Base-by-base conservation (phyloP, 163 green algal species). In the Scenedesmus sp. region DNA sequence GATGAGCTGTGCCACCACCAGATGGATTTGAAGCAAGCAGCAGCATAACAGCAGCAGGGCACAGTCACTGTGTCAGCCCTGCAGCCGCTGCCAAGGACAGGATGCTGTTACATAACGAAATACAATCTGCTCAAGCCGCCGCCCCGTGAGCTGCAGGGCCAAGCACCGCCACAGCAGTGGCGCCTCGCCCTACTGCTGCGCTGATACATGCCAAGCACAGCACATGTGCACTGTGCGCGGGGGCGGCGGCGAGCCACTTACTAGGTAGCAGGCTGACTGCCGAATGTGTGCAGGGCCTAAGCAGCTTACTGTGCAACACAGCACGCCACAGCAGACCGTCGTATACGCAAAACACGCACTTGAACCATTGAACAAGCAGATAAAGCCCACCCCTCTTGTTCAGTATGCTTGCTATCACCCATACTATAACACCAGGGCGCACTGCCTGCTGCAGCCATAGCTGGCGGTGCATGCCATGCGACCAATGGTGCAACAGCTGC, bases 91-190 rank as follows among this genome's bases (percentile, higher is more conserved):
- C 23, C 70, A 79, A 5, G 12, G 70, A 79, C 16, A 23, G 13
- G 23, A 52, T 79, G 70, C 70, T 13, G 20, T 52, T 52, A 79
- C 52, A 79, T 79, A 15, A 79, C 23, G 13, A 6, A 52, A 52
- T 34, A 79, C 23, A 79, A 79, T 52, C 70, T 23, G 70, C 70
- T 79, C 70, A 79, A 79, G 70, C 70, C 70, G 70, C 70, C 70
- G 70, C 70, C 70, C 70, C 70, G 23, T 79, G 6, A 23, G 70
- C 70, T 79, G 70, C 70, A 79, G 23, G 70, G 70, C 70, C 70
- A 52, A 46, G 23, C 70, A 79, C 70, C 20, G 70, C 70, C 23
- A 15, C 70, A 79, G 3, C 70, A 23, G 23, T 79, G 70, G 70
- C 52, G 66, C 66, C 23, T 23, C 4, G 23, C 70, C 70, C 70